Base-by-base conservation (phyloP, 768 basidiomycete species). In the Panaeolus papilionaceus region DNA sequence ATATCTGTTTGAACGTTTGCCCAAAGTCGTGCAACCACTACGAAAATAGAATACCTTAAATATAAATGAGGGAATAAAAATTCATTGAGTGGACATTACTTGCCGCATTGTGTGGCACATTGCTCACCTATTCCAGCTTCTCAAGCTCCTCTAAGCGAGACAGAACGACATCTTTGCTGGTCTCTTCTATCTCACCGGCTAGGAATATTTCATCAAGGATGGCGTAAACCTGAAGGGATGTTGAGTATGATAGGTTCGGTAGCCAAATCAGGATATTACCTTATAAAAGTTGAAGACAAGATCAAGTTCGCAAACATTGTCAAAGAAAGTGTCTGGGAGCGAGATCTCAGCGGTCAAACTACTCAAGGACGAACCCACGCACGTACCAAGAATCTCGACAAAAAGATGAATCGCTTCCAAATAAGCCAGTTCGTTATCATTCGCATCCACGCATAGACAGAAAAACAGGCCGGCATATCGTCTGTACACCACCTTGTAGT, bases 261-360 rank as follows among this genome's bases (percentile, higher is more conserved):
- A 64, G 67, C 8, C 12, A 18, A 49, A 64, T 18, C 23, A 38
- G 23, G n/a, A 23, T 37, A 38, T 38, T 64, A 72, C 70, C 67
- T 99, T 99, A 81, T 99, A 98, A 77, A 99, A 99, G 79, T 98
- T 98, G 84, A 99, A 99, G 2, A 99, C 98, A 0, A 99, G 87
- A 75, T 99, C 98, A 38, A 98, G 84, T 78, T 98, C 96, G 81
- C 98, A 98, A 1, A 99, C 98, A 72, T 99, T 99, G 76, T 98
- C 96, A 74, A 99, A 99, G 84, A 99, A 99, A 0, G 96, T 90
- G 76, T 99, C 97, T 98, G 67, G 20, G 44, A 38, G 20, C 14
- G 26, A 37, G 42, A 65, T 66, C 37, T 63, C 63, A 37, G 49
- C 37, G 49, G 38, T 67, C 58, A 67, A 67, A 63, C 16, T 37